phyloP scores from a whole-genome alignment of 495 filamentous ascomycete species.

The Lepidopterella palustris region DNA sequence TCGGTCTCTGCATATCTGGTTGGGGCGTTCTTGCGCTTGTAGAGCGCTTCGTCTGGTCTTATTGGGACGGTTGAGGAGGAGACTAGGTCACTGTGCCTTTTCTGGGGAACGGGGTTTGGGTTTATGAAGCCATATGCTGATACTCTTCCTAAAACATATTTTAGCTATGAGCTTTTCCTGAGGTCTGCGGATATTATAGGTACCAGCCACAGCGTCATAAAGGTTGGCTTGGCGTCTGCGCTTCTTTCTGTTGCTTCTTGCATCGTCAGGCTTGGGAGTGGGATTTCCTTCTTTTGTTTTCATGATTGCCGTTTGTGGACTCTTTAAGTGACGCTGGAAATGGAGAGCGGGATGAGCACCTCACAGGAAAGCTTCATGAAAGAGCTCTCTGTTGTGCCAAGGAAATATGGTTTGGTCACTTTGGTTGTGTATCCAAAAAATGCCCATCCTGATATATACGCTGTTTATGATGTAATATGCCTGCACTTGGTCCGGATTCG shows the following conservation, averaged over 20 bases:
- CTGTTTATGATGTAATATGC: too few species aligned
- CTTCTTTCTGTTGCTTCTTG: neutral
- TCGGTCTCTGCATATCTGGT: conserved; percentile 61
- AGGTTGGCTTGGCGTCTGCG: conserved; percentile 46
- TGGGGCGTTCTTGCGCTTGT: conserved; percentile 55
- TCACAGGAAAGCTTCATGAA: too few species aligned
- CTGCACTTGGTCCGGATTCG: too few species aligned
- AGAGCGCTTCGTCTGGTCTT: conserved; percentile 70
- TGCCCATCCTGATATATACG: too few species aligned
- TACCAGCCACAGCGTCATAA: conserved; percentile 79
- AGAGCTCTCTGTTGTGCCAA: too few species aligned
- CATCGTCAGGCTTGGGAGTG: too few species aligned
- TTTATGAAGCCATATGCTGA: conserved; percentile 14
- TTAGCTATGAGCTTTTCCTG: neutral
- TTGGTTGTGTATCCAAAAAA: too few species aligned
- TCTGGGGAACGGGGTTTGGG: conserved; percentile 14
- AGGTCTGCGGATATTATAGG: neutral
- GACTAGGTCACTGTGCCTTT: conserved; percentile 44
- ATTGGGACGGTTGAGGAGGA: conserved; percentile 48
- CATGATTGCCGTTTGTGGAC: too few species aligned
- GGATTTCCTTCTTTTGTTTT: too few species aligned
- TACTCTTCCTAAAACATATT: conserved; percentile 12
- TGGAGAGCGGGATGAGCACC: too few species aligned
- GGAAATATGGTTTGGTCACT: too few species aligned
- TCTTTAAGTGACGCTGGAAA: too few species aligned